phyloP scores from a whole-genome alignment of 2,329 filamentous ascomycete species.

The Paracorniculantispora psalliotae region DNA sequence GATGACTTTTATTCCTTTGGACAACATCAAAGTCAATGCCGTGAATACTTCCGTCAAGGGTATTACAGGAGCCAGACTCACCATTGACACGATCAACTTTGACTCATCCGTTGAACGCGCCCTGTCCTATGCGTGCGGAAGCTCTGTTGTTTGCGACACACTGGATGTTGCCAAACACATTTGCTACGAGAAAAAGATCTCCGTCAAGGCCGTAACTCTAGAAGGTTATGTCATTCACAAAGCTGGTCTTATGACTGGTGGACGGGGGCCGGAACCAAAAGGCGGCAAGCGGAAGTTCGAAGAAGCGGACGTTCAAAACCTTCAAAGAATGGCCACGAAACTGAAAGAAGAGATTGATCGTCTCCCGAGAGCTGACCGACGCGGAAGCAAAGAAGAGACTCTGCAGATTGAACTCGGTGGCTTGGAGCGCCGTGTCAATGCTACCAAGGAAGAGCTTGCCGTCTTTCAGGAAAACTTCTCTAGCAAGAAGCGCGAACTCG shows the following conservation, averaged over 20 bases:
- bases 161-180: constrained; percentile 83
- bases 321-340: constrained; percentile 72
- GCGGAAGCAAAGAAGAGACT: constrained; percentile 71
- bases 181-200: constrained; percentile 76
- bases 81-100: constrained; percentile 94
- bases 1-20: constrained; percentile 91
- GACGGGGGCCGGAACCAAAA: constrained; percentile 71
- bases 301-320: constrained; percentile 79
- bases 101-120: constrained; percentile 83
- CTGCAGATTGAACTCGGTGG: constrained; percentile 75
- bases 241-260: constrained; percentile 93
- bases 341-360: constrained; percentile 72
- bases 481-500: constrained; percentile 77
- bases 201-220: constrained; percentile 89
- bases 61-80: constrained; percentile 77
- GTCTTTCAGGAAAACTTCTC: constrained; percentile 76
- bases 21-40: constrained; percentile 93
- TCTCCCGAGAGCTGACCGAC: constrained; percentile 72
- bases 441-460: constrained; percentile 69
- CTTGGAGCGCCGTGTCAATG: constrained; percentile 69
- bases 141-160: constrained; percentile 89
- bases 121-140: constrained; percentile 91
- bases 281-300: constrained; percentile 79
- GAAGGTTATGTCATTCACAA: constrained; percentile 98
- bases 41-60: constrained; percentile 89